These are phyloP conservation scores for Beauveria caledonica DNA, from an alignment of 2,329 filamentous ascomycete species.

Conservation along the genomic window DNA sequence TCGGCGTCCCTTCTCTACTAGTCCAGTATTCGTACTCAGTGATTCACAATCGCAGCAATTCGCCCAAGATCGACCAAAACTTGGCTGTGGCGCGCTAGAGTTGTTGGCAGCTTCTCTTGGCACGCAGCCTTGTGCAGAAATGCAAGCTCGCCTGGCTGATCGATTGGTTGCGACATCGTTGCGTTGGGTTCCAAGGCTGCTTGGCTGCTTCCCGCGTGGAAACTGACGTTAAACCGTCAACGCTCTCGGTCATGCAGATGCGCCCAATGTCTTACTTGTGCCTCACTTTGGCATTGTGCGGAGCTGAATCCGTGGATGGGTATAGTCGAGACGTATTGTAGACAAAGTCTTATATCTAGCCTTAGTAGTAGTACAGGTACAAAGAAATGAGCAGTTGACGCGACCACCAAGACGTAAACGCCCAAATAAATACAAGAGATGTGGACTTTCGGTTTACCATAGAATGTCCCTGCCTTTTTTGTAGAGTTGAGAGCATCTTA, in stretches of 20 bases:
- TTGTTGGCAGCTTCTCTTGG: too few species aligned
- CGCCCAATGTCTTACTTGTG: neutral
- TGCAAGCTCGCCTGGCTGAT: neutral
- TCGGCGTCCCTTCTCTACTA: too few species aligned
- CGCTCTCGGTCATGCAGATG: neutral
- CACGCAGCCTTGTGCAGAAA: too few species aligned
- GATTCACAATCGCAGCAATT: too few species aligned
- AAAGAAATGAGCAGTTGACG: conserved; percentile 10
- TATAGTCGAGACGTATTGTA: conserved; percentile 4
- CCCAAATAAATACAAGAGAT: conserved; percentile 6
- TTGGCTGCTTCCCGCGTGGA: neutral
- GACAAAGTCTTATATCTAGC: conserved; percentile 11
- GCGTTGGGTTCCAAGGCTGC: too few species aligned
- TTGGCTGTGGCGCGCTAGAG: too few species aligned
- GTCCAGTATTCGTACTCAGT: too few species aligned
- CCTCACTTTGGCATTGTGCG: neutral
- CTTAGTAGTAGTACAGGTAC: conserved; percentile 10
- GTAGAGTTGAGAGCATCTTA: conserved; percentile 1
- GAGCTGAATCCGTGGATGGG: neutral
- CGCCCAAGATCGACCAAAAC: too few species aligned
- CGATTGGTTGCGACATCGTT: neutral
- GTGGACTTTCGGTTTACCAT: neutral
- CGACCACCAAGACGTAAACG: conserved; percentile 9
- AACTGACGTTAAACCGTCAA: neutral
- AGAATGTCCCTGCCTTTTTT: neutral